phyloP scores from a whole-genome alignment of 2,329 filamentous ascomycete species.

The Scedosporium dehoogii region DNA sequence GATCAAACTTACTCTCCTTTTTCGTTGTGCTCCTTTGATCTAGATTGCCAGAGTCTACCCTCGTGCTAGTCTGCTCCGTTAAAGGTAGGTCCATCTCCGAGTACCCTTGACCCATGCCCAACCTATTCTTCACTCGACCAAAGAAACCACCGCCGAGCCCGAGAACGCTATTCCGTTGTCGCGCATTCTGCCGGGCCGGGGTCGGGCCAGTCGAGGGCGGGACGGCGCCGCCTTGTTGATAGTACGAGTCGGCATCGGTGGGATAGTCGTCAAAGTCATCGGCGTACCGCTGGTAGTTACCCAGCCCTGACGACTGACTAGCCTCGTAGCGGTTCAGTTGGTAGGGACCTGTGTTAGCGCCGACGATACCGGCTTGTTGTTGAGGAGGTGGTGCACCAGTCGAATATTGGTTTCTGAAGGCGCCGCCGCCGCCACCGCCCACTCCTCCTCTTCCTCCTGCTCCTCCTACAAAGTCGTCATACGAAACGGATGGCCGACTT shows the following conservation, averaged over 20 bases:
- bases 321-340: slow-evolving; percentile 40
- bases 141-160: slow-evolving; percentile 78
- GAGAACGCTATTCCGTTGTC: slow-evolving; percentile 81
- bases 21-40: slow-evolving; percentile 25
- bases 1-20: slow-evolving; percentile 50
- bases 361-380: slow-evolving; percentile 1
- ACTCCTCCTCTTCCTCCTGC: slow-evolving; percentile 29
- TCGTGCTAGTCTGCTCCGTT: slow-evolving; percentile 55
- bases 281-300: slow-evolving; percentile 87
- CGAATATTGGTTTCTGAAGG: not conserved
- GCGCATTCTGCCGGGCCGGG: slow-evolving; percentile 39
- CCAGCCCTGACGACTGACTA: slow-evolving; percentile 65
- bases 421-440: slow-evolving; percentile 12
- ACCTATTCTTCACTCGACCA: slow-evolving; percentile 77
- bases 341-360: slow-evolving; percentile 29
- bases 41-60: slow-evolving; percentile 30
- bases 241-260: slow-evolving; percentile 71
- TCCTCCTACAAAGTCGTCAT: slow-evolving; percentile 86
- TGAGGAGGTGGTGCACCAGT: slow-evolving; percentile 4
- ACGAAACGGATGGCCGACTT: slow-evolving; percentile 75
- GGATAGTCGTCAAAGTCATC: slow-evolving; percentile 74
- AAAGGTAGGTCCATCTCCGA: slow-evolving; percentile 97
- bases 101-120: slow-evolving; percentile 81
- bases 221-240: slow-evolving; percentile 61
- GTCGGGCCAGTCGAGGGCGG: slow-evolving; percentile 17